phyloP scores from a whole-genome alignment of 1,284 basidiomycete genomes.

The Cryptococcus jaspeensis region DNA sequence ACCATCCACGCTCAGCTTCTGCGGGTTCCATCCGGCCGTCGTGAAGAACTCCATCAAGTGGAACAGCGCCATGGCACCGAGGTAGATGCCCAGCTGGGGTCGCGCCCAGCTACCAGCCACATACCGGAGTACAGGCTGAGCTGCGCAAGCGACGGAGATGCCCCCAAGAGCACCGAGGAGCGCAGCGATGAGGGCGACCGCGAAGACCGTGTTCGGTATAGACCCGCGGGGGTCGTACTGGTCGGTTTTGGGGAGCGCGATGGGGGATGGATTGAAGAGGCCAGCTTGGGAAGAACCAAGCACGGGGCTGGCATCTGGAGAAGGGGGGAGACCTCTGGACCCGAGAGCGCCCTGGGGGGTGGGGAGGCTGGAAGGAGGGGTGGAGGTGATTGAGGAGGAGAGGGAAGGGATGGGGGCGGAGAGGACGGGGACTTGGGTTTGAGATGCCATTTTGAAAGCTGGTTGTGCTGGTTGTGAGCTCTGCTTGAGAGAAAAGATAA shows the following conservation, averaged over 20 bases:
- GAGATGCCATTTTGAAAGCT: neutral
- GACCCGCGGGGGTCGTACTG: conserved; percentile 56
- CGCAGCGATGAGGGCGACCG: conserved; percentile 70
- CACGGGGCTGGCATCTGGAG: neutral
- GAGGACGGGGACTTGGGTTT: neutral
- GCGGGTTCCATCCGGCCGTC: conserved; percentile 91
- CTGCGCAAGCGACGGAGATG: conserved; percentile 43
- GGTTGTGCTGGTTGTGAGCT: neutral
- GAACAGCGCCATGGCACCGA: conserved; percentile 76
- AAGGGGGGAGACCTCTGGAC: neutral
- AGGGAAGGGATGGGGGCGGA: conserved; percentile 10
- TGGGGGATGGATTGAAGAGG: neutral
- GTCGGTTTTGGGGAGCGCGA: conserved; percentile 28
- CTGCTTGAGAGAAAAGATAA: neutral
- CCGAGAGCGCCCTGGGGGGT: conserved; percentile 1
- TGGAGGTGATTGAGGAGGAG: conserved; percentile 11
- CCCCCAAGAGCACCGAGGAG: conserved; percentile 59
- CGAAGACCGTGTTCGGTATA: conserved; percentile 80
- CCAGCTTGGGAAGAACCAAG: neutral
- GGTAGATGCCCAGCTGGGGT: conserved; percentile 76
- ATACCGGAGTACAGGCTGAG: conserved; percentile 54
- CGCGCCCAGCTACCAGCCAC: conserved; percentile 59
- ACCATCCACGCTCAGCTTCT: conserved; percentile 92
- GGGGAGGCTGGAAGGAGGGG: conserved; percentile 12
- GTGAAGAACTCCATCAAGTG: conserved; percentile 94